Conservation (phyloP, 805 yeast species). For the Nakazawaea ambrosiae region DNA sequence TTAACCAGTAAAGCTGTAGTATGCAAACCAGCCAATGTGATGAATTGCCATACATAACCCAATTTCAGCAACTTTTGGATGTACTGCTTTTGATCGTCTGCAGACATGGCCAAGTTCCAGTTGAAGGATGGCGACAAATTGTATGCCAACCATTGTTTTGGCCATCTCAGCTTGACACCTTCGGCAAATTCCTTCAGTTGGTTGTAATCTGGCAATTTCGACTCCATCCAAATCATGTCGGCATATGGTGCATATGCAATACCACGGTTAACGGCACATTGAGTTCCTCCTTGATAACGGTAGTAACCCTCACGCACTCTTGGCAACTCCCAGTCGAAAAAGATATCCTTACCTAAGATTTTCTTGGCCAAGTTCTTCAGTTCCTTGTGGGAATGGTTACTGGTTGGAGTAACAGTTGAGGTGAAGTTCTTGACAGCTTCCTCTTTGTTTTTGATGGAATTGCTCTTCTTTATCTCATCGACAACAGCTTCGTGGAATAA, state of each 20-base stretch:
- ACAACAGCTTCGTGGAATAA: constrained; percentile 87
- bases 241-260: constrained; percentile 93
- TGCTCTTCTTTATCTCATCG: constrained; percentile 64
- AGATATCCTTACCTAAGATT: constrained; percentile 73
- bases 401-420: constrained; percentile 63
- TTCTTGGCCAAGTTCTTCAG: constrained; percentile 72
- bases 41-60: constrained; percentile 97
- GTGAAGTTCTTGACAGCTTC: constrained; percentile 59
- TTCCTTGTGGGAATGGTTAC: constrained; percentile 69
- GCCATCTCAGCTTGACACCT: constrained; percentile 75
- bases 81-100: constrained; percentile 83
- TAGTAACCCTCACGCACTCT: constrained; percentile 96
- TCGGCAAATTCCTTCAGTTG: constrained; percentile 95
- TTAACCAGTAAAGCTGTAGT: constrained; percentile 91
- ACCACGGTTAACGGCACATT: constrained; percentile 96
- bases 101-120: constrained; percentile 92
- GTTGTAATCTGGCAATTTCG: constrained; percentile 85
- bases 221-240: constrained; percentile 97
- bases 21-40: constrained; percentile 94
- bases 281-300: constrained; percentile 93
- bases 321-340: constrained; percentile 92
- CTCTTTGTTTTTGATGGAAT: constrained; percentile 49
- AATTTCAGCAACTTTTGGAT: constrained; percentile 78
- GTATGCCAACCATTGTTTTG: constrained; percentile 94
- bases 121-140: constrained; percentile 96